Evolutionary conservation across 495 filamentous ascomycete species (phyloP), one percentile per base, ranked within the genome.

Genomic region (Aspergillus biplanus): DNA sequence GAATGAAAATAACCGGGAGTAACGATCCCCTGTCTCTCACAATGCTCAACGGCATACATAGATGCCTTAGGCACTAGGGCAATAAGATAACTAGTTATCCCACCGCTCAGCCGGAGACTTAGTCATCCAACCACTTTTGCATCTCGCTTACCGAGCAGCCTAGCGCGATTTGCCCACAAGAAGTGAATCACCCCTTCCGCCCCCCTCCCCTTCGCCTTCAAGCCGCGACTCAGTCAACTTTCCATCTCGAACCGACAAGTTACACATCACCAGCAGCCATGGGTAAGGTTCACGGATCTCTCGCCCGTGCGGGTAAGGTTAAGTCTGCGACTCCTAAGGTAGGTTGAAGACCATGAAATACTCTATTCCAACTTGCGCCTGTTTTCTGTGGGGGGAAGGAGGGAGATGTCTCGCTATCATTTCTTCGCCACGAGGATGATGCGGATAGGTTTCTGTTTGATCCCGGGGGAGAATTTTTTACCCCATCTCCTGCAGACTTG

Each of bases 281-380:
- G 69, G 69, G 69, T 71, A 71, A 73, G 69, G 70, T 73, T 73
- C 70, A 73, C 69, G 69, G 66, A 68, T 71, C 66, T 71, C 90
- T 97, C 81, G 93, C 93, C 78, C 93, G 93, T 90, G 93, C 94
- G 74, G 95, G 94, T 85, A 95, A 95, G 84, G 91, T 95, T 83
- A 92, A 92, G 87, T 89, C 90, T 77, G 90, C 92, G 75, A 94
- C 92, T 72, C 91, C 91, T 72, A 94, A 95, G 89, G 90, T 91
- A 85, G 76, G 82, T 69, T 33, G 9, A 50, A 50, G 21, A 11
- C 16, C 11, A 6, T 21, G 47, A 50, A 44, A 44, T 11, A 44
- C 11, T 12, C 11, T 55, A 42, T 59, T 61, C 59, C 60, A 33
- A 63, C 37, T 47, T 50, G 52, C 42, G 53, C 21, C 54, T 39